These are phyloP conservation scores for Umbelopsis isabellina DNA, from an alignment of 192 early-diverging fungal genomes.

Conservation along the genomic window DNA sequence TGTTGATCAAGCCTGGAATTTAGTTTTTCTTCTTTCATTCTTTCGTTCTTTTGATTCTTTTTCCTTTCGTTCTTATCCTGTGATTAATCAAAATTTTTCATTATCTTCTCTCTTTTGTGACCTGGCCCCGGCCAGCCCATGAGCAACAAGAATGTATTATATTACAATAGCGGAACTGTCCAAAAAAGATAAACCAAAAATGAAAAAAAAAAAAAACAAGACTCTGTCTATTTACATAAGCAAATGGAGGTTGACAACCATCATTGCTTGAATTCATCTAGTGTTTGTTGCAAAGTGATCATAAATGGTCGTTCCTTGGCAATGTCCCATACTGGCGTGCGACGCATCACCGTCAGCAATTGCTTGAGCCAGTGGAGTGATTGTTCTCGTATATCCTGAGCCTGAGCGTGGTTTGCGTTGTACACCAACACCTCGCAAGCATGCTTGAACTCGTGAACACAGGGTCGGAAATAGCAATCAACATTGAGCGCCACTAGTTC, in stretches of 20 bases:
- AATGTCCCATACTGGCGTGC: constrained; percentile 37
- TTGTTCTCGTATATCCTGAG: constrained; percentile 11
- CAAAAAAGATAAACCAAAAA: not conserved
- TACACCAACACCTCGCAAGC: constrained; percentile 41
- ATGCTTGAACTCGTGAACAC: constrained; percentile 40
- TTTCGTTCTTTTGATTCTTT: not conserved
- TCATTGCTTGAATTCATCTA: not conserved
- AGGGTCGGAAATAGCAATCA: constrained; percentile 42
- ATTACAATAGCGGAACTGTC: constrained; percentile 7
- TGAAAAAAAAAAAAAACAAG: too few relatives aligned
- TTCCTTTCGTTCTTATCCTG: not conserved
- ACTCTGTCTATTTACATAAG: not conserved
- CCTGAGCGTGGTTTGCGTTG: constrained; percentile 24
- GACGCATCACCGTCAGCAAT: constrained; percentile 24
- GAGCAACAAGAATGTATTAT: constrained; percentile 20
- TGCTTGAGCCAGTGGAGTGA: constrained; percentile 27
- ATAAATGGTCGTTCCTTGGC: constrained; percentile 38
- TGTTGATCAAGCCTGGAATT: not conserved
- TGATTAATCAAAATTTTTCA: not conserved
- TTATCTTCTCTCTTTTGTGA: not conserved
- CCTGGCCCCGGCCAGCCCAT: not conserved
- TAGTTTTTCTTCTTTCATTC: not conserved
- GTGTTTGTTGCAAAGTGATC: constrained; percentile 24
- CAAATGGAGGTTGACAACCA: not conserved
- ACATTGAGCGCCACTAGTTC: constrained; percentile 15